A percentile compares a stretch with the other conserved stretches of the same genome.
Conservation (phyloP, 768 basidiomycete genomes). For the Mycena pura region DNA sequence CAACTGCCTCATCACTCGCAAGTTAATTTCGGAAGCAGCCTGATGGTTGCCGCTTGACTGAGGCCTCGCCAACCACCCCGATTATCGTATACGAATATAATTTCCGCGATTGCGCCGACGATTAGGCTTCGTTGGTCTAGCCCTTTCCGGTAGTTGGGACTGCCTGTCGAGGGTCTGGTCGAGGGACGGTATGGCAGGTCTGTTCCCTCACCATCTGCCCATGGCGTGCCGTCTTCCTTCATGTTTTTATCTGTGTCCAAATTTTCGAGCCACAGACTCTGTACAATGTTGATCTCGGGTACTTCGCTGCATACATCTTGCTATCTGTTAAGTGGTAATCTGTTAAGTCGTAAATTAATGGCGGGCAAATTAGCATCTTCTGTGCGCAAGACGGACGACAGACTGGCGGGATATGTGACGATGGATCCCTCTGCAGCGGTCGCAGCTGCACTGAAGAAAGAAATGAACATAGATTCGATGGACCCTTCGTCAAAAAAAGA, state of each 20-base stretch:
- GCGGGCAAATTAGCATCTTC: no score
- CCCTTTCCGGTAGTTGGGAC: conserved; percentile 9
- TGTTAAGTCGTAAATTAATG: no score
- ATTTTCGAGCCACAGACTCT: conserved; percentile 22
- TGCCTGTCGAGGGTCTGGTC: conserved; percentile 12
- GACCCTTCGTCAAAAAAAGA: no score
- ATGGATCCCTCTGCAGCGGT: no score
- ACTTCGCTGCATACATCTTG: conserved; percentile 26
- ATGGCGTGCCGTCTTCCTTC: conserved; percentile 8
- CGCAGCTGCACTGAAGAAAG: no score
- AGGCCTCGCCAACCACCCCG: conserved; percentile 11
- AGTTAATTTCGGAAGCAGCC: neutral
- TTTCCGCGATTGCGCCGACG: conserved; percentile 13
- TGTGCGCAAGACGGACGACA: no score
- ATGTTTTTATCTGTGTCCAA: conserved; percentile 20
- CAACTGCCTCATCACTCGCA: neutral
- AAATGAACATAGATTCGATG: no score
- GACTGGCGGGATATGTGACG: no score
- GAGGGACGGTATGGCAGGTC: conserved; percentile 13
- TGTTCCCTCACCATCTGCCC: conserved; percentile 6
- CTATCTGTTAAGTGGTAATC: conserved; percentile 18
- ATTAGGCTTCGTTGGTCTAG: conserved; percentile 11
- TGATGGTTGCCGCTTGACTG: conserved; percentile 16
- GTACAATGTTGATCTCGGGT: conserved; percentile 26
- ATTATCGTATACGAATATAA: conserved; percentile 36